Evolutionary conservation across 306 rosid genomes (phyloP).

Genomic region (Albizia julibrissin): DNA sequence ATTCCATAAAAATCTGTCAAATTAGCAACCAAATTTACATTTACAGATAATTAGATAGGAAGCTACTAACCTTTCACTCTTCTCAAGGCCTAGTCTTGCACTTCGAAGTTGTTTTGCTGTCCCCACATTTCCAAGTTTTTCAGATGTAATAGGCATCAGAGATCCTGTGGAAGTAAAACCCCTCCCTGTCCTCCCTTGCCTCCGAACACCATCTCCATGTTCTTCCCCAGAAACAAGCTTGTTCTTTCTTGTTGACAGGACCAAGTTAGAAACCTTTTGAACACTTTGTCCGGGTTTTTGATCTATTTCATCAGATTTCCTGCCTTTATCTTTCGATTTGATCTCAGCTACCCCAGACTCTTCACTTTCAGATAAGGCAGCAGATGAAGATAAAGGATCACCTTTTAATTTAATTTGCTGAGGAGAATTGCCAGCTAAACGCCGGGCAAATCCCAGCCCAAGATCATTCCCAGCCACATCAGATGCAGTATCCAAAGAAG

Average conservation of each 20-base stretch:
- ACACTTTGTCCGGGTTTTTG: constrained; percentile 72
- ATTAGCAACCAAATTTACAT: constrained; percentile 28
- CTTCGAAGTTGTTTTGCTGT: constrained; percentile 98
- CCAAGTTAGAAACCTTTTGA: constrained; percentile 67
- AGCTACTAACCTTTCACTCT: constrained; percentile 71
- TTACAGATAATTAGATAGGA: constrained; percentile 27
- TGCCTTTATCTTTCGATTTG: constrained; percentile 74
- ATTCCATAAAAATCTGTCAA: constrained; percentile 2
- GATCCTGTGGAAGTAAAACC: constrained; percentile 68
- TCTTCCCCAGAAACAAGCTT: constrained; percentile 81
- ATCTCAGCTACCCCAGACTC: constrained; percentile 86
- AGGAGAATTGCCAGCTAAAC: constrained; percentile 70
- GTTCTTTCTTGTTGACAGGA: constrained; percentile 74
- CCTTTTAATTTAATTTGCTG: constrained; percentile 83
- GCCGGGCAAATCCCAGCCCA: constrained; percentile 72
- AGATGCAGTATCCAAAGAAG: constrained; percentile 66
- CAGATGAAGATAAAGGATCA: constrained; percentile 74
- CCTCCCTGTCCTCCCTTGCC: constrained; percentile 98
- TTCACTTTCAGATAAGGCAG: constrained; percentile 89
- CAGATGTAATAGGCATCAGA: constrained; percentile 64
- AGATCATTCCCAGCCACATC: constrained; percentile 76
- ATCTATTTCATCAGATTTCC: constrained; percentile 72
- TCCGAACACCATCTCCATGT: constrained; percentile 90
- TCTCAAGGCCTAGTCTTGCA: constrained; percentile 79
- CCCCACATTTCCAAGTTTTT: constrained; percentile 75